Evolutionary conservation across 345 rosid species (phyloP), one percentile per base, ranked within the genome.

Genomic region (Populus tremula): DNA sequence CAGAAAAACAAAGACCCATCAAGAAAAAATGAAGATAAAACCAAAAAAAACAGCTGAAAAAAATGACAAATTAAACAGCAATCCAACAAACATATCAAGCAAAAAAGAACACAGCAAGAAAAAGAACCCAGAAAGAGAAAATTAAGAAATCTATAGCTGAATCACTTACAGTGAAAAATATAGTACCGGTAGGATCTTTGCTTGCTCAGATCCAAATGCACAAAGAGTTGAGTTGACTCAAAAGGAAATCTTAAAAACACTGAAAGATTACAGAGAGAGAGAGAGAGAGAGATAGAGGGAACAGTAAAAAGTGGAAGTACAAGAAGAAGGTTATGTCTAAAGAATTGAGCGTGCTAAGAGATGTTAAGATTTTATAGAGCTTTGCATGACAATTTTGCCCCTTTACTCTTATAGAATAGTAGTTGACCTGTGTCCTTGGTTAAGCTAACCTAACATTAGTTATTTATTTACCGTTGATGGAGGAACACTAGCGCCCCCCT

Each of bases 171-270:
- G 76, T n/a, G 25, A 8, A 49, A 20, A 49, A 67, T 14, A 7
- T 18, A 68, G 9, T 25, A 41, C 1, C 31, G 62, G 20, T 5
- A n/a, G 2, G 11, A 38, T 21, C 21, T 45, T 14, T 63, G 53
- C 23, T 38, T n/a, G 53, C 39, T 49, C 65, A 78, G 80, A 78
- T 78, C 80, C 76, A 39, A 70, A 33, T 45, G 33, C 49, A 70
- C 50, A 49, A 70, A 59, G 47, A 43, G 47, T 43, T 43, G 41
- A 41, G 43, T 17, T 54, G 56, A 29, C 31, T 2, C 31, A 65
- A 31, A 59, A 36, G 33, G 21, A 3, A 69, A 56, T 62, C 45
- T 10, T 69, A 18, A 31, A 43, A 31, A 59, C 29, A 25, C 59
- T 0, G 63, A 8, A 54, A 17, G 31, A 33, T 10, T 4, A 50